Conservation (phyloP, 495 filamentous ascomycete genomes). For the Penicillium paradoxum region DNA sequence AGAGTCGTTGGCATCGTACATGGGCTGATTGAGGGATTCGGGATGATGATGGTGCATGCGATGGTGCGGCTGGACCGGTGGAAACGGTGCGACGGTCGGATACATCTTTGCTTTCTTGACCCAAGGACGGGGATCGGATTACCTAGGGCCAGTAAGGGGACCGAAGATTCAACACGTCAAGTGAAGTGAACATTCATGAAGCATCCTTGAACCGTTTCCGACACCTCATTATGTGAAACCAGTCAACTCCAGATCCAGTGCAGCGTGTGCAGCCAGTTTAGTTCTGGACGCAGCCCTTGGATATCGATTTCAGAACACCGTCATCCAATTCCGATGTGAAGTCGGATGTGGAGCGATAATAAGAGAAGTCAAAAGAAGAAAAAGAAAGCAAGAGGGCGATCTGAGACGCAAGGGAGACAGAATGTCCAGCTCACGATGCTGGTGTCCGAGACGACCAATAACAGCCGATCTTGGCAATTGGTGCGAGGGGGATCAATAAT, state of each 20-base stretch:
- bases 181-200: constrained; percentile 33
- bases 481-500: constrained; percentile 7
- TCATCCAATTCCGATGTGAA: constrained; percentile 16
- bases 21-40: constrained; percentile 21
- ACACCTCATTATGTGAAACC: constrained; percentile 45
- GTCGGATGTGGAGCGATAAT: constrained; percentile 10
- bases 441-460: constrained; percentile 23
- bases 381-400: constrained; percentile 7
- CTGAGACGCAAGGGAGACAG: constrained; percentile 26
- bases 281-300: not conserved
- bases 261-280: not conserved
- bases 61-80: constrained; percentile 44
- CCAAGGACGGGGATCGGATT: constrained; percentile 1
- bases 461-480: constrained; percentile 20
- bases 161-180: constrained; percentile 21
- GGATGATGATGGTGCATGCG: constrained; percentile 34
- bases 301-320: constrained; percentile 10
- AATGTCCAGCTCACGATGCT: constrained; percentile 19
- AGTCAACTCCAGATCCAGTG: constrained; percentile 12
- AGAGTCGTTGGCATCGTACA: constrained; percentile 30
- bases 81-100: constrained; percentile 42
- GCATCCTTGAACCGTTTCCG: constrained; percentile 48
- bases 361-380: constrained; percentile 10
- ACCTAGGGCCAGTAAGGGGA: constrained; percentile 4
- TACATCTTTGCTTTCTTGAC: constrained; percentile 33